Base-by-base conservation (phyloP, 1,284 basidiomycete species). In the Mrakiaceae sp. region DNA sequence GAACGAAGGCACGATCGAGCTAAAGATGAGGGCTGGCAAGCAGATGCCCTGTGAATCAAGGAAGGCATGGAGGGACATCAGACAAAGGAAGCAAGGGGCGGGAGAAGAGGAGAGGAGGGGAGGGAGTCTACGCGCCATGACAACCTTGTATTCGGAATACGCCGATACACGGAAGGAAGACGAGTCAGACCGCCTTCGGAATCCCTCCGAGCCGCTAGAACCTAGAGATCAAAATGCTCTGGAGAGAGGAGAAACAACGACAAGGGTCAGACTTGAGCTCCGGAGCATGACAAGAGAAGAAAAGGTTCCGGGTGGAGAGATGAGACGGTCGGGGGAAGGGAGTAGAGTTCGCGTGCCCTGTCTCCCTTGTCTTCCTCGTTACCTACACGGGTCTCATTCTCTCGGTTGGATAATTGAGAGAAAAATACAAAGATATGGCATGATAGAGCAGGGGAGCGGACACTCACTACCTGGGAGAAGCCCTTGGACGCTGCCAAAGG, bases 21-120 rank as follows among this genome's bases (percentile, higher is more conserved):
- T 56, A 54, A 69, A 69, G 39, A 69, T 66, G 5, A 69, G 67
- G 47, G 64, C 62, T 9, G 69, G 69, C 2, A 69, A 52, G 49
- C 63, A 66, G 55, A 69, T 62, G 43, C 66, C 66, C 64, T 47
- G 49, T 8, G 9, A 49, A 49, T 49, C 53, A 66, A 16, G 10
- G 49, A 52, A 10, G 3, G 48, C 12, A 49, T 0, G 10, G 5
- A 27, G 27, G 27, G 4, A 42, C 46, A 40, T 48, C 39, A n/a
- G 4, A 40, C 12, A 12, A 8, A 16, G 52, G 39, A 40, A 27
- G 27, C 27, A 27, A 27, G 27, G 27, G 40, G 5, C 3, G 42
- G 9, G 4, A 4, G 3, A 2, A 43, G 3, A 3, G 46, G 40
- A 50, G 16, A 40, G 48, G 42, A 44, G 42, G n/a, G 9, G 57